phyloP scores from a whole-genome alignment of 345 rosid genomes.

The Mangifera indica region DNA sequence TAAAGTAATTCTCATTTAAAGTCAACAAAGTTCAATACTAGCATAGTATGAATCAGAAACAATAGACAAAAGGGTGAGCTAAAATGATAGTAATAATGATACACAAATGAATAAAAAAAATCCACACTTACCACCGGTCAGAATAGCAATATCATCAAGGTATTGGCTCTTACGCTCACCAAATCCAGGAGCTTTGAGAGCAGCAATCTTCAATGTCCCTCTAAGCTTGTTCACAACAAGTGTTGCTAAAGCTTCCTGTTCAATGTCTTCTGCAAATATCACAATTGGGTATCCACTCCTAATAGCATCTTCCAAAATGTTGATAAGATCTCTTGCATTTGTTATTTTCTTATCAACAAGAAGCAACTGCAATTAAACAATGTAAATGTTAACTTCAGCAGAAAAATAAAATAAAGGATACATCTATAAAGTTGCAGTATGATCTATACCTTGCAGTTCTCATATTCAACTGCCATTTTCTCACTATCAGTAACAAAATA shows the following conservation, averaged over 20 bases:
- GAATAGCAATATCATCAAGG: constrained; percentile 94
- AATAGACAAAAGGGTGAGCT: background rate
- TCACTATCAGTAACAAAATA: constrained; percentile 96
- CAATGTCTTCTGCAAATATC: constrained; percentile 91
- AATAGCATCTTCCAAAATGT: constrained; percentile 86
- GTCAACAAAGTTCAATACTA: background rate
- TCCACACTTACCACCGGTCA: constrained; percentile 66
- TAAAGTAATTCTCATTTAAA: background rate
- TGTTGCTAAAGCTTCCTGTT: constrained; percentile 96
- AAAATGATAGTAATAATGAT: background rate
- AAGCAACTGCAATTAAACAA: constrained; percentile 63
- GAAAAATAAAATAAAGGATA: background rate
- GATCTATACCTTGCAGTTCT: constrained; percentile 82
- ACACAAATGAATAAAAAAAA: background rate
- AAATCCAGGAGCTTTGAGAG: constrained; percentile 96
- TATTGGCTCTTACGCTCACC: constrained; percentile 96
- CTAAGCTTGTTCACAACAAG: constrained; percentile 94
- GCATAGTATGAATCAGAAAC: background rate
- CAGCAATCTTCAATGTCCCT: constrained; percentile 91
- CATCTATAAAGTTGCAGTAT: background rate
- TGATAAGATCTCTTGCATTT: constrained; percentile 90
- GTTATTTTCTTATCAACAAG: constrained; percentile 96
- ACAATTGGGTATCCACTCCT: constrained; percentile 72
- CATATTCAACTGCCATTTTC: constrained; percentile 96
- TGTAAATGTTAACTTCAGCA: background rate